Percentiles rank a stretch among this genome's conserved stretches.
phyloP scores from a whole-genome alignment of 805 yeast species.

The Kodamaea kaohsiungensis region DNA sequence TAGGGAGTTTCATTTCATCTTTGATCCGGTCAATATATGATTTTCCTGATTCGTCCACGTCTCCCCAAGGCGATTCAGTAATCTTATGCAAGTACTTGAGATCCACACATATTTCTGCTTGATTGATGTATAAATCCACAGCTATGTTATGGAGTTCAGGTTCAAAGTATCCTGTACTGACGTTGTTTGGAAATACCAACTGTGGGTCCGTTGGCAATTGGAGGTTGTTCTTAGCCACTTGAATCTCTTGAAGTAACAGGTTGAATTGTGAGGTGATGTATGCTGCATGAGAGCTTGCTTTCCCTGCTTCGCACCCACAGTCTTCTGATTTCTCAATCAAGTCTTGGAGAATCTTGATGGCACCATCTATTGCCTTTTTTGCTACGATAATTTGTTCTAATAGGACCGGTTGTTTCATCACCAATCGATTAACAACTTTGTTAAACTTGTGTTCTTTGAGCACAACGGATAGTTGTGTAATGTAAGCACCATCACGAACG shows the following conservation, averaged over 20 bases:
- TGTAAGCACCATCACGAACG: constrained; percentile 53
- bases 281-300: neutral
- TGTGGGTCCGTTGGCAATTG: constrained; percentile 55
- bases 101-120: constrained; percentile 49
- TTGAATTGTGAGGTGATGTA: constrained; percentile 2
- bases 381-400: constrained; percentile 50
- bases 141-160: constrained; percentile 50
- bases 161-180: constrained; percentile 40
- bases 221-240: constrained; percentile 24
- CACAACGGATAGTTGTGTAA: constrained; percentile 48
- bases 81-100: constrained; percentile 36
- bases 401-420: constrained; percentile 33
- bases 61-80: constrained; percentile 63
- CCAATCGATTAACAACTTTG: constrained; percentile 29
- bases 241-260: constrained; percentile 19
- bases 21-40: constrained; percentile 61
- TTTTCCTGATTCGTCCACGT: constrained; percentile 40
- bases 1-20: constrained; percentile 48
- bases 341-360: constrained; percentile 17
- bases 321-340: neutral
- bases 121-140: constrained; percentile 58
- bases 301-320: neutral
- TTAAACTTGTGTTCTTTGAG: constrained; percentile 44
- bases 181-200: constrained; percentile 59
- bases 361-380: constrained; percentile 30